Conservation (phyloP, 768 basidiomycete species). For the Lactifluus echinatus region DNA sequence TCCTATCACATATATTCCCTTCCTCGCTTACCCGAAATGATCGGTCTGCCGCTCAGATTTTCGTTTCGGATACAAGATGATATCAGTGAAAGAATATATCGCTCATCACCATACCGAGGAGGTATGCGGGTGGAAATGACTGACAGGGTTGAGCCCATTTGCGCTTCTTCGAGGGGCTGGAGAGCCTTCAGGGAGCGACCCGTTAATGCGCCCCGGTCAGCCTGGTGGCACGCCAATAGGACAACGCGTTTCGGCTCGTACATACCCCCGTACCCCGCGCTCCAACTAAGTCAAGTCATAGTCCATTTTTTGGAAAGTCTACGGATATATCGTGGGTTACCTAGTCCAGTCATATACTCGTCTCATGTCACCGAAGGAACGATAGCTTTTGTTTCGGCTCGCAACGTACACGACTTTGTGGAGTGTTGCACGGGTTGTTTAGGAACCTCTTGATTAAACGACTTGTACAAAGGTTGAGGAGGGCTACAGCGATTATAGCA, state of each 20-base stretch:
- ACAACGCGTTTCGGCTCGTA: background rate
- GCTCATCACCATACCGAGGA: conserved; percentile 33
- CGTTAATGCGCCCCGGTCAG: conserved; percentile 24
- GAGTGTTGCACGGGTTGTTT: no score
- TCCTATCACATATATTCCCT: conserved; percentile 41
- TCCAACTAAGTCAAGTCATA: conserved; percentile 23
- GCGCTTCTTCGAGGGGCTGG: conserved; percentile 25
- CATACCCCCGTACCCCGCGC: conserved; percentile 1
- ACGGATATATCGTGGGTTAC: conserved; percentile 40
- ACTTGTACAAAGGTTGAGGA: no score
- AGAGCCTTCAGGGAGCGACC: conserved; percentile 33
- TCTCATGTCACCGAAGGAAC: conserved; percentile 12
- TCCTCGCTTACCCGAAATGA: conserved; percentile 42
- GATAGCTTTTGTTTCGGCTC: no score
- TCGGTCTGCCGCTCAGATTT: conserved; percentile 32
- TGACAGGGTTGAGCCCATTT: conserved; percentile 31
- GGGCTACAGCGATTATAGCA: background rate
- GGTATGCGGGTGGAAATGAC: conserved; percentile 41
- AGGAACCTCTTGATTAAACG: no score
- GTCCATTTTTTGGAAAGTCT: conserved; percentile 32
- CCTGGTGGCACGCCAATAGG: background rate
- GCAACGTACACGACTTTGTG: no score
- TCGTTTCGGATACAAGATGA: conserved; percentile 15
- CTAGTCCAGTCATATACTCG: conserved; percentile 26
- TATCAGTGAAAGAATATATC: conserved; percentile 33